Base-by-base conservation (phyloP, 2,329 filamentous ascomycete species). In the Nothophoma quercina region DNA sequence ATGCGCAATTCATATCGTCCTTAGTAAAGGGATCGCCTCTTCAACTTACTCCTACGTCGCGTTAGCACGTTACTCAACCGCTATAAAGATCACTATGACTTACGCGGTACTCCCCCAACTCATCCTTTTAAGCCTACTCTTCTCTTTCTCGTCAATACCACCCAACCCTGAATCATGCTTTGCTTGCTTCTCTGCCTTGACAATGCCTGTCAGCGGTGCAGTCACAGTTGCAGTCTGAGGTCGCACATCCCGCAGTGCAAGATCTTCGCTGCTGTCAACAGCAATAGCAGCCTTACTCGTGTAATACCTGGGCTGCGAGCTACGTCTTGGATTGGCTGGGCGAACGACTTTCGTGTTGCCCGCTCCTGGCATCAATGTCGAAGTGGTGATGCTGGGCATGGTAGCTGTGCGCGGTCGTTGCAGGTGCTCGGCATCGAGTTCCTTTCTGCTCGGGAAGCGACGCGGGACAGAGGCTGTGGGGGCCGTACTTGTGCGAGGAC, bases 221-320 rank as follows among this genome's bases (percentile, higher is more conserved):
- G 44, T 16, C 3, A n/a, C 12, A 26, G 28, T n/a, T n/a, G n/a
- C 39, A 19, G 43, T 43, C 33, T 47, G 38, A 0, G 43, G 21
- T 10, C 39, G 21, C 0, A 19, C 43, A 5, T 39, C 34, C 15
- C 21, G 25, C 28, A 53, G 23, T 26, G 28, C 25, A 13, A 48
- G 18, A 12, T 53, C 50, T 23, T 53, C 50, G 2, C 30, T 42
- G 28, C 44, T 53, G n/a, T 53, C 25, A 16, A 48, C 29, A 1
- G 38, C 43, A 21, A 38, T 10, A 7, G 43, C 43, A 1, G 18
- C 35, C 1, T 43, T 26, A 18, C 50, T 42, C 4, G 60, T 55
- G 35, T 65, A 67, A 29, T 65, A 67, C 12, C 61, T 43, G 1
- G 57, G 43, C 12, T 53, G 50, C 9, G 54, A 55, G n/a, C 28